Evolutionary conservation across 2,329 filamentous ascomycete genomes (phyloP), one percentile per base, ranked within the genome.

Genomic region (Neonectria ditissima): DNA sequence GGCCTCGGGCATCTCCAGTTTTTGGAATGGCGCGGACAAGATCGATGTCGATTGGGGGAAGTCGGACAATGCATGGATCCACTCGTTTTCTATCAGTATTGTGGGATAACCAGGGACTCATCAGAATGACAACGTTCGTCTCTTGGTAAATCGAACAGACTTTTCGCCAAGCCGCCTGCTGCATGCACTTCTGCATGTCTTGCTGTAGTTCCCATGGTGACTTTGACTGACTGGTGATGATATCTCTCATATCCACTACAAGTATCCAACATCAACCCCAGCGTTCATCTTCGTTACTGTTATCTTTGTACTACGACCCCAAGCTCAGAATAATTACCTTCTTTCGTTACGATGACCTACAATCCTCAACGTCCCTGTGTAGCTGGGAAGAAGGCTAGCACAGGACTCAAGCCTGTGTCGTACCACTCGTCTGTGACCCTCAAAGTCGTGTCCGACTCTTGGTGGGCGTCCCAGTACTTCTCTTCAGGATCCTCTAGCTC

Each of bases 371-470:
- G 48, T 37, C 50, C 30, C 10, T 53, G 26, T 9, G 45, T 48
- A 0, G 65, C 68, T 2, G 75, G 74, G 22, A 77, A 77, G 55
- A 78, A 78, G 11, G 76, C 76, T 30, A 78, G 47, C 22, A 78
- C 75, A 1, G 76, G 76, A 50, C 75, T 78, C 1, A 76, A 43
- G 4, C 68, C 71, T 32, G 67, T 37, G 7, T 53, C 59, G 5
- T 67, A 61, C 24, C 53, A 60, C 7, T 59, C 51, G 1, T 52
- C 37, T 2, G 22, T 48, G 6, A 44, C 45, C 7, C 16, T 45
- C 11, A 63, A 37, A 8, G 30, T 47, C 10, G 2, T 30, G 2
- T 10, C 24, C 13, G 32, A 37, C 7, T 54, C 60, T 30, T 28
- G 7, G 2, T 66, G 56, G 16, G 37, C 20, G 18, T 69, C 67